phyloP scores from a whole-genome alignment of 208 protist species.

The Lotmaria passim region DNA sequence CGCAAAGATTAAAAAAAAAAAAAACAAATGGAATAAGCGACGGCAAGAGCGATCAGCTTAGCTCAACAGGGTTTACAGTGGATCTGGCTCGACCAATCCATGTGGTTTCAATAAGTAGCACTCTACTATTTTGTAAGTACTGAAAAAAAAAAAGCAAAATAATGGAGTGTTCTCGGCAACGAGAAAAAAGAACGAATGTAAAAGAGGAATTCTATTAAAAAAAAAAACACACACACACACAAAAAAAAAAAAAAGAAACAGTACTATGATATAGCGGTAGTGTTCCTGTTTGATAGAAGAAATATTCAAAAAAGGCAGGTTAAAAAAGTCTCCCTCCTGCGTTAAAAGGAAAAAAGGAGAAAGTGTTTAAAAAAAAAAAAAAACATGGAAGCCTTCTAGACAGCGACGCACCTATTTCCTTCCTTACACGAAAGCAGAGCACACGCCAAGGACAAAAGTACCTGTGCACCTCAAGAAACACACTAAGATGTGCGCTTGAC shows the following conservation, averaged over 20 bases:
- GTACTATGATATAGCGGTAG: conserved; percentile 14
- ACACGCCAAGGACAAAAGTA: too few relatives aligned
- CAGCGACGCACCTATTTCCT: too few relatives aligned
- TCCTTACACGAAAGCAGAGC: too few relatives aligned
- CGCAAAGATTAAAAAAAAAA: conserved; percentile 27
- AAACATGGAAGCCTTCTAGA: background rate
- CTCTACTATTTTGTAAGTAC: background rate
- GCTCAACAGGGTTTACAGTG: background rate
- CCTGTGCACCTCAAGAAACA: too few relatives aligned
- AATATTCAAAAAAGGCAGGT: background rate
- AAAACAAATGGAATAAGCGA: conserved; percentile 16
- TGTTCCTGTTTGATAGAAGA: background rate
- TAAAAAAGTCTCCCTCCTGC: background rate
- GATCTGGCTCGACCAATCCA: background rate
- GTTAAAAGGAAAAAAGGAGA: conserved; percentile 7
- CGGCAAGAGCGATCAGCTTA: conserved; percentile 10
- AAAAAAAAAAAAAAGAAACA: conserved; percentile 22
- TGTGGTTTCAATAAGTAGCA: background rate
- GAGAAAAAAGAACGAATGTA: conserved; percentile 3
- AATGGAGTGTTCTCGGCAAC: background rate
- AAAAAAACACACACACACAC: conserved; percentile 15
- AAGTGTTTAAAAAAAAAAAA: conserved; percentile 4
- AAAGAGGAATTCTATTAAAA: conserved; percentile 1
- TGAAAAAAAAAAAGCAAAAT: conserved; percentile 23
- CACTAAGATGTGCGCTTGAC: too few relatives aligned